Evolutionary conservation across 805 yeast genomes (phyloP).

Genomic region (Nakazawaea holstii): DNA sequence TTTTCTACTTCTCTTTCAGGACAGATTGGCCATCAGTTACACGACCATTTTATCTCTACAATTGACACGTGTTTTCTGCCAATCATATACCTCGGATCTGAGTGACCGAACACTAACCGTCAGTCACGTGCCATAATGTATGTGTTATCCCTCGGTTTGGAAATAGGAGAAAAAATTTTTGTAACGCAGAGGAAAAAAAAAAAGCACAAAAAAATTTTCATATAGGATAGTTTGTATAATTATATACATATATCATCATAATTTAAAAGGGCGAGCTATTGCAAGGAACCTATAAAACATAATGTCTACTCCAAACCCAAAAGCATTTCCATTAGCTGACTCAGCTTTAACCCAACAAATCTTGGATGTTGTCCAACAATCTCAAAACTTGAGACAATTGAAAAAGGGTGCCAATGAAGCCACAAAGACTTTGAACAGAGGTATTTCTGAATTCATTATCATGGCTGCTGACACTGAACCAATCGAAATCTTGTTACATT

Average conservation of each 20-base stretch:
- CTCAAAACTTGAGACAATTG: conserved; percentile 95
- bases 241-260: not conserved
- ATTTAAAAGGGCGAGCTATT: conserved; percentile 33
- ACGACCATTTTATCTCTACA: no score
- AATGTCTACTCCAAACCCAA: conserved; percentile 92
- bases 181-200: not conserved
- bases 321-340: conserved; percentile 99
- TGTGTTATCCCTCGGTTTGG: no score
- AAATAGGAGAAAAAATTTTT: no score
- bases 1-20: no score
- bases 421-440: conserved; percentile 98
- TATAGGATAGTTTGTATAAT: not conserved
- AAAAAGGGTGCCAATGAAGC: conserved; percentile 99
- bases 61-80: no score
- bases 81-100: no score
- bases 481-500: conserved; percentile 93
- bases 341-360: conserved; percentile 93
- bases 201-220: not conserved
- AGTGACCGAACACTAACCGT: no score
- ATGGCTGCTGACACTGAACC: conserved; percentile 99
- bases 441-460: conserved; percentile 97
- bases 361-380: conserved; percentile 96
- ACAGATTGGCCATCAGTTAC: no score
- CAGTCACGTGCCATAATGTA: no score
- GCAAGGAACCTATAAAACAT: conserved; percentile 47